Conservation (phyloP, 2,329 filamentous ascomycete species). For the Phialophora verrucosa region DNA sequence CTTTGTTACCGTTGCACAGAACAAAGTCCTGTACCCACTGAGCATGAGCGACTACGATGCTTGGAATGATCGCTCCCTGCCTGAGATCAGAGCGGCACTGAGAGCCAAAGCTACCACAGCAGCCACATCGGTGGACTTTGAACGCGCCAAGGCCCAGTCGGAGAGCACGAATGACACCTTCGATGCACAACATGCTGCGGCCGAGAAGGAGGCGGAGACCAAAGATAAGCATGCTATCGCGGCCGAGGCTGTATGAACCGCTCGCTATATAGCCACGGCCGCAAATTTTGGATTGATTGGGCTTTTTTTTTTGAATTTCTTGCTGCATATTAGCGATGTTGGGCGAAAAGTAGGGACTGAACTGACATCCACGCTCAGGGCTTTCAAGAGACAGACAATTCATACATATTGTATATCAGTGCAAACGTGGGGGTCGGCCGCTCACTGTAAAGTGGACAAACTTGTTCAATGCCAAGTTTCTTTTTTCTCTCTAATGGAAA, state of each 20-base stretch:
- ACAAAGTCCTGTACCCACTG: slow-evolving; percentile 64
- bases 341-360: not conserved
- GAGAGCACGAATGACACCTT: slow-evolving; percentile 27
- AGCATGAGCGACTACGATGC: slow-evolving; percentile 54
- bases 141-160: slow-evolving; percentile 27
- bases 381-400: not conserved
- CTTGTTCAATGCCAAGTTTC: not conserved
- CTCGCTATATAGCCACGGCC: not conserved
- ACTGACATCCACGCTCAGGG: not conserved
- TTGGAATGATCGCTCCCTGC: slow-evolving; percentile 57
- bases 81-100: slow-evolving; percentile 53
- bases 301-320: slow-evolving; percentile 1
- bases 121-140: slow-evolving; percentile 28
- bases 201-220: slow-evolving; percentile 48
- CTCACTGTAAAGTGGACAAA: not conserved
- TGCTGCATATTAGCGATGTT: slow-evolving; percentile 26
- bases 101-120: slow-evolving; percentile 44
- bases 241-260: slow-evolving; percentile 26
- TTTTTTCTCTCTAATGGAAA: not conserved
- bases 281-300: not conserved
- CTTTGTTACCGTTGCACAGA: slow-evolving; percentile 57
- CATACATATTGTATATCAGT: not conserved
- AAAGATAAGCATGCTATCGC: slow-evolving; percentile 14
- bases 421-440: not conserved
- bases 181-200: slow-evolving; percentile 53